These are phyloP conservation scores for Avena atlantica DNA, from an alignment of 176 grass and related monocot genomes.

Conservation along the genomic window DNA sequence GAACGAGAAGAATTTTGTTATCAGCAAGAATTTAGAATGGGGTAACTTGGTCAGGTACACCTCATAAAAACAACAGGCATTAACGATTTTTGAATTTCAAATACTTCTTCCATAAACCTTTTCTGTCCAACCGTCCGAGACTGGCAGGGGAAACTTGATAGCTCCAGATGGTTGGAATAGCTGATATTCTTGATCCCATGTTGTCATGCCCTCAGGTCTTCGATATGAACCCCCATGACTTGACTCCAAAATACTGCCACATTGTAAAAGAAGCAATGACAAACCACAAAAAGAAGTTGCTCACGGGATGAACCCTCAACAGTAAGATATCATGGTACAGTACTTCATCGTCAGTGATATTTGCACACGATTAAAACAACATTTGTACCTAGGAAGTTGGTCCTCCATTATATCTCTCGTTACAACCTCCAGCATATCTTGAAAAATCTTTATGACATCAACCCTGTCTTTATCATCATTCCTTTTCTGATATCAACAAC, in stretches of 20 bases:
- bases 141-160: constrained; percentile 76
- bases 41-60: background rate
- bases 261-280: constrained; percentile 42
- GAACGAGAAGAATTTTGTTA: constrained; percentile 18
- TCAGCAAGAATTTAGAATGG: constrained; percentile 41
- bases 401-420: constrained; percentile 98
- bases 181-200: constrained; percentile 62
- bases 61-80: background rate
- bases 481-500: constrained; percentile 50
- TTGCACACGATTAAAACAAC: constrained; percentile 42
- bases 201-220: constrained; percentile 52
- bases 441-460: constrained; percentile 79
- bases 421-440: constrained; percentile 97
- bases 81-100: constrained; percentile 4
- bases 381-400: constrained; percentile 65
- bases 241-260: constrained; percentile 80
- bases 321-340: constrained; percentile 41
- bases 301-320: constrained; percentile 12
- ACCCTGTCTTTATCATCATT: constrained; percentile 69
- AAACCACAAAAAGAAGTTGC: constrained; percentile 32
- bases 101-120: constrained; percentile 62
- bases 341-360: constrained; percentile 31
- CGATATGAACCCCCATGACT: constrained; percentile 69
- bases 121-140: constrained; percentile 81
- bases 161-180: constrained; percentile 87